These are phyloP conservation scores for Candida anglica DNA, from an alignment of 805 yeast species.

Conservation along the genomic window DNA sequence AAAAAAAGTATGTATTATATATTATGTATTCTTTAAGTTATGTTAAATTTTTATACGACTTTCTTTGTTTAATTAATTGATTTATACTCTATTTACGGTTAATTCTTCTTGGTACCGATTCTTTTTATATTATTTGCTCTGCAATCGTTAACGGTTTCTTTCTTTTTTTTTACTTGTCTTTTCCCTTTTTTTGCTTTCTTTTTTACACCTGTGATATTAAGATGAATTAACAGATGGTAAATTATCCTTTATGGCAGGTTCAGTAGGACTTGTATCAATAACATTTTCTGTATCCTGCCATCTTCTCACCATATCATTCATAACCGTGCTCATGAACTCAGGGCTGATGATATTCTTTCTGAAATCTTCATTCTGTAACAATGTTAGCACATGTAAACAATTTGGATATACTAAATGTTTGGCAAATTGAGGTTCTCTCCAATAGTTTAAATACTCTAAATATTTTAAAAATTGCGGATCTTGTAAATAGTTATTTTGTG, in stretches of 20 bases:
- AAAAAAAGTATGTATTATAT: too few relatives aligned
- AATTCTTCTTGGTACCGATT: too few relatives aligned
- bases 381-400: slow-evolving; percentile 73
- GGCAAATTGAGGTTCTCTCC: slow-evolving; percentile 72
- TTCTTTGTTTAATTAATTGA: too few relatives aligned
- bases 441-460: slow-evolving; percentile 76
- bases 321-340: slow-evolving; percentile 53
- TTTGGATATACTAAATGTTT: slow-evolving; percentile 80
- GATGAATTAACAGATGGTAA: too few relatives aligned
- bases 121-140: too few relatives aligned
- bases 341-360: slow-evolving; percentile 53
- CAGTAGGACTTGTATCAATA: slow-evolving; percentile 2
- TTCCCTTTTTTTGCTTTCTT: not conserved
- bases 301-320: slow-evolving; percentile 73
- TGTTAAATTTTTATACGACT: too few relatives aligned
- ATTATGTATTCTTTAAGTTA: too few relatives aligned
- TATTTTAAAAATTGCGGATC: slow-evolving; percentile 72
- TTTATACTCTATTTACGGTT: too few relatives aligned
- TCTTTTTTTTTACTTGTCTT: not conserved
- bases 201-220: too few relatives aligned
- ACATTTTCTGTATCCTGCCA: slow-evolving; percentile 44
- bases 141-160: too few relatives aligned
- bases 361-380: slow-evolving; percentile 52
- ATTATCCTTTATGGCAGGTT: too few relatives aligned
- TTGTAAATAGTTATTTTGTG: slow-evolving; percentile 75